These are phyloP conservation scores for Zygosaccharomyces sapae DNA, from an alignment of 1,139 yeast species.

Conservation along the genomic window DNA sequence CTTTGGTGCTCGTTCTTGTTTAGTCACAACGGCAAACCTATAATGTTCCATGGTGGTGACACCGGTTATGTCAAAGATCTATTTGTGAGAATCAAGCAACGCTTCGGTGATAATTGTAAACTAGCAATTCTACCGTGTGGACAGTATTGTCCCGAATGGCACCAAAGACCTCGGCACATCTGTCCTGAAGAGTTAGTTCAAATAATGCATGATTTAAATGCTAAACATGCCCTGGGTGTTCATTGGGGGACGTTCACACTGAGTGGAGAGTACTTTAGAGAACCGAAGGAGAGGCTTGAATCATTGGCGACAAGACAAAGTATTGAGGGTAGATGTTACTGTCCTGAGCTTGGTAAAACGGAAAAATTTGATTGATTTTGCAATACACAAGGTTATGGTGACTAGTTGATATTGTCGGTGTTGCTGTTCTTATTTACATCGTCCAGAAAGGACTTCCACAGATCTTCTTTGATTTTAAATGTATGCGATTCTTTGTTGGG, in stretches of 20 bases:
- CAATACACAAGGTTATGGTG: constrained; percentile 3
- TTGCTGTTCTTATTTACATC: constrained; percentile 7
- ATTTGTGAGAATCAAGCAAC: constrained; percentile 58
- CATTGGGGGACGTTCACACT: constrained; percentile 96
- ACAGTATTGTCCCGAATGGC: constrained; percentile 94
- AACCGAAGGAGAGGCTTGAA: constrained; percentile 59
- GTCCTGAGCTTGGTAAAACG: constrained; percentile 54
- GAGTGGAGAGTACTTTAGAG: constrained; percentile 81
- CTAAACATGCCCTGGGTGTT: constrained; percentile 70
- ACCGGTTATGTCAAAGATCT: constrained; percentile 80
- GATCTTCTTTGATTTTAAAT: constrained; percentile 65
- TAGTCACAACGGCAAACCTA: constrained; percentile 59
- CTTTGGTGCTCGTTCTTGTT: constrained; percentile 86
- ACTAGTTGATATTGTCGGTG: neutral
- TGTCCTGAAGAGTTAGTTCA: constrained; percentile 73
- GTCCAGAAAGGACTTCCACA: constrained; percentile 46
- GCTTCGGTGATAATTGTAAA: constrained; percentile 58
- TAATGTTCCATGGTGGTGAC: constrained; percentile 89
- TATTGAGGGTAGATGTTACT: constrained; percentile 41
- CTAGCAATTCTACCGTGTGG: constrained; percentile 87
- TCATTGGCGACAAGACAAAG: constrained; percentile 37
- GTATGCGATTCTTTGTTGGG: constrained; percentile 65
- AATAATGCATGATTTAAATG: constrained; percentile 60
- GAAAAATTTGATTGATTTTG: constrained; percentile 35
- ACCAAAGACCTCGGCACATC: constrained; percentile 82